Evolutionary conservation across 495 filamentous ascomycete species (phyloP).

Genomic region (Annulohypoxylon stygium): DNA sequence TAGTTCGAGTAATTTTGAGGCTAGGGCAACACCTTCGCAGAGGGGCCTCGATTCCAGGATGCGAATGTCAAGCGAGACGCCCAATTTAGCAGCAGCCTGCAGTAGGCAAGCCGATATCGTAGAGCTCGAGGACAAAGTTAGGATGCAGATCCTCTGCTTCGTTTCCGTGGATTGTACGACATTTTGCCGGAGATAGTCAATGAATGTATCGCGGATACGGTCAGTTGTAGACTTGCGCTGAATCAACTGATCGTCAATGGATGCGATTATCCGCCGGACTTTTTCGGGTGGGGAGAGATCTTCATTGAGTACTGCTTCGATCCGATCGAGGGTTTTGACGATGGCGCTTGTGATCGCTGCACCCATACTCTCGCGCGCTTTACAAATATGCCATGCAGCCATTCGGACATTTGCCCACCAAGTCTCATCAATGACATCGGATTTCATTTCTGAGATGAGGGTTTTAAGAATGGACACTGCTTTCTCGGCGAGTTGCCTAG

Average conservation of each 20-base stretch:
- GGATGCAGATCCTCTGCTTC: constrained; percentile 57
- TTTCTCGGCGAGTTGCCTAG: constrained; percentile 65
- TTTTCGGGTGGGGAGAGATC: constrained; percentile 48
- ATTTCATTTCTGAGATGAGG: constrained; percentile 50
- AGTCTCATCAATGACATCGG: constrained; percentile 39
- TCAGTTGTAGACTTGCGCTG: constrained; percentile 41
- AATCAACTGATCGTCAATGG: constrained; percentile 40
- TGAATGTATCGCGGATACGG: constrained; percentile 54
- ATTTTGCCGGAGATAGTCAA: constrained; percentile 39
- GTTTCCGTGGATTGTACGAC: constrained; percentile 33
- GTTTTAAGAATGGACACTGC: constrained; percentile 64
- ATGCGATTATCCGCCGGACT: constrained; percentile 50
- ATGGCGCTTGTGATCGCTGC: constrained; percentile 68
- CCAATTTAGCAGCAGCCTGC: constrained; percentile 33
- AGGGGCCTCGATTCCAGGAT: constrained; percentile 76
- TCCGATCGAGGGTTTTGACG: constrained; percentile 57
- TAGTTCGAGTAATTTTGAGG: constrained; percentile 58
- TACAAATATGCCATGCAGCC: constrained; percentile 73
- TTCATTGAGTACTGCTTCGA: constrained; percentile 48
- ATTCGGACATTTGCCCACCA: constrained; percentile 70
- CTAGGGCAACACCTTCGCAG: constrained; percentile 72
- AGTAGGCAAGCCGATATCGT: constrained; percentile 62
- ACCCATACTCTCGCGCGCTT: constrained; percentile 74
- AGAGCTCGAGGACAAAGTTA: constrained; percentile 72
- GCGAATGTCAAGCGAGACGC: constrained; percentile 62